Conservation (phyloP, 108 stramenopile species). For the Skeletonema costatum region DNA sequence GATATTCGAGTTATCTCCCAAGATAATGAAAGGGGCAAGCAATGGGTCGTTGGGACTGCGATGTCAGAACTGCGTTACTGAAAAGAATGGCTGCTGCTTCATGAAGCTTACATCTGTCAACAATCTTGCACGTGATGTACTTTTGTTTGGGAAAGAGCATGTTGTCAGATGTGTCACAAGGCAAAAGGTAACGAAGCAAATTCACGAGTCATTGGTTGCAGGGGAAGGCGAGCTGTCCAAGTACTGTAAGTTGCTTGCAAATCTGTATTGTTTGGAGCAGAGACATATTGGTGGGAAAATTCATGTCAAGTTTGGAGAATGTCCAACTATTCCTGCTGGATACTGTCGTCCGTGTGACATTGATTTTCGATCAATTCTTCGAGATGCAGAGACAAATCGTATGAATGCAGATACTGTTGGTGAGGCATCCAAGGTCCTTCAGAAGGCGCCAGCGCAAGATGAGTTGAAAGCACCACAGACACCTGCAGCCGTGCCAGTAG, state of each 20-base stretch:
- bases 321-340: not conserved
- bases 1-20: slow-evolving; percentile 12
- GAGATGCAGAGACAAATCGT: not conserved
- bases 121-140: slow-evolving; percentile 6
- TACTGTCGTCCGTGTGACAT: not conserved
- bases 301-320: not conserved
- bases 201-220: not conserved
- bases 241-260: not conserved
- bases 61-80: slow-evolving; percentile 22
- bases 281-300: not conserved
- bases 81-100: slow-evolving; percentile 22
- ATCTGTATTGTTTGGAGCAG: not conserved
- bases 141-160: slow-evolving; percentile 21
- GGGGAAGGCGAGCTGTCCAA: not conserved
- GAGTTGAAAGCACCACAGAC: not conserved
- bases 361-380: not conserved
- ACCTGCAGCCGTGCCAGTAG: not conserved
- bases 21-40: slow-evolving; percentile 10
- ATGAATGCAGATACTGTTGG: not conserved
- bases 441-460: not conserved
- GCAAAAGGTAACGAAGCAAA: slow-evolving; percentile 1
- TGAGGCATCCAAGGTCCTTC: not conserved
- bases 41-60: slow-evolving; percentile 14
- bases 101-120: slow-evolving; percentile 11
- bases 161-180: slow-evolving; percentile 1